Evolutionary conservation across 306 rosid species (phyloP), one percentile per base, ranked within the genome.

Genomic region (Gastrolobium villosum): DNA sequence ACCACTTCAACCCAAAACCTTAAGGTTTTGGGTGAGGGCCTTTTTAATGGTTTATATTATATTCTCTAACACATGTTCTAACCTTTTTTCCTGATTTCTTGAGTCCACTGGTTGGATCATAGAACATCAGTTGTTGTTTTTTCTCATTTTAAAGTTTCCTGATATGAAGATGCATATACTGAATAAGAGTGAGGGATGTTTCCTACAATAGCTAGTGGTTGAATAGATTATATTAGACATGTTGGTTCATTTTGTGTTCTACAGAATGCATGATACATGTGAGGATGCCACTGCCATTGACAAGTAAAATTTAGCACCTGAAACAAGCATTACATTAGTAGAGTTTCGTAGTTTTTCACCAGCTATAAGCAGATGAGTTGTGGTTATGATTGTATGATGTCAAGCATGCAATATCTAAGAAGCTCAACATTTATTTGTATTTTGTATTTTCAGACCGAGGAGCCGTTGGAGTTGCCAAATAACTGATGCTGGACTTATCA

Each of bases 391-490:
- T 35, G 69, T 45, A 44, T 43, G 70, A 60, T 57, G 57, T 11
- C 46, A 55, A 67, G 43, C 50, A 55, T 55, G 34, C 5, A 50
- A 43, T 26, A 11, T 54, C 50, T 30, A 50, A 11, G 40, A 37
- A 20, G 41, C 9, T 20, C 0, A 15, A 30, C 36, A 13, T 78
- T 72, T 64, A 52, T 15, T 31, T 56, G 15, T 78, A 4, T 75
- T 39, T 2, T 78, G 35, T 55, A 14, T 63, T 76, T 84, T 66
- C 89, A 95, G 99, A 79, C 93, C 98, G 7, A 89, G 96, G 66
- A 91, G 97, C 84, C 82, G 98, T 0, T 95, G 98, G 97, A 88
- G 94, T 60, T 91, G 97, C 76, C 97, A 95, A 75, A 88, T 92
- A 75, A 87, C 94, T 10, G 98, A 95, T 61, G 65, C 55, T 35